Evolutionary conservation across 768 basidiomycete species (phyloP), one percentile per base, ranked within the genome.

Genomic region (Dacryopinax spathularia): DNA sequence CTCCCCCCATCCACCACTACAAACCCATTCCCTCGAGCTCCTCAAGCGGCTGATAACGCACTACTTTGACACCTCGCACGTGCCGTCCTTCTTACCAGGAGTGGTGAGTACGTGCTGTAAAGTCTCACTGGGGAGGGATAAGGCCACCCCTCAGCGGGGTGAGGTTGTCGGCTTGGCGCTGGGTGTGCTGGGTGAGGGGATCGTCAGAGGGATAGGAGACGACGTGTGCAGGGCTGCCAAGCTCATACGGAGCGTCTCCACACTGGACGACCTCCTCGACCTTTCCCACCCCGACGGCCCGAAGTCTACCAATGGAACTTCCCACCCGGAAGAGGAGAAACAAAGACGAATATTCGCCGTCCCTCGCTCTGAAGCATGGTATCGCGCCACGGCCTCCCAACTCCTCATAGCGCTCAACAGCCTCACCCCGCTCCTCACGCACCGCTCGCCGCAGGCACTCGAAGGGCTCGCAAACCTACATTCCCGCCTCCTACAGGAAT

Each of bases 401-500:
- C 75, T 98, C 12, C 83, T 88, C 48, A 86, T 91, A 25, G 90
- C 92, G 7, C 71, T 97, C 61, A 88, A 90, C 67, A 77, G 86
- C 0, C 76, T 97, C 20, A 81, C 86, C 0, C 80, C 86, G 0
- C 78, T 91, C 13, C 73, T 87, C 13, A 79, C 81, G 1, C 91
- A 95, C 70, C 84, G 86, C 13, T 88, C 82, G 0, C 78, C 87
- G 1, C 72, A 76, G 2, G 90, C 88, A 5, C 80, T 88, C 15
- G 66, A 73, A 22, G 83, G 83, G 0, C 75, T 95, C 9, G 75
- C 76, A 29, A 69, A 73, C 0, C 81, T 90, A 69, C 84, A 88
- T 1, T 72, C 76, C 2, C 66, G 73, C 16, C 72, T 91, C 34
- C 75, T 90, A n/a, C 70, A 69, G 12, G 69, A 75, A 2, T 87